Base-by-base conservation (phyloP, 83 land plant species). In the Picea engelmannii region DNA sequence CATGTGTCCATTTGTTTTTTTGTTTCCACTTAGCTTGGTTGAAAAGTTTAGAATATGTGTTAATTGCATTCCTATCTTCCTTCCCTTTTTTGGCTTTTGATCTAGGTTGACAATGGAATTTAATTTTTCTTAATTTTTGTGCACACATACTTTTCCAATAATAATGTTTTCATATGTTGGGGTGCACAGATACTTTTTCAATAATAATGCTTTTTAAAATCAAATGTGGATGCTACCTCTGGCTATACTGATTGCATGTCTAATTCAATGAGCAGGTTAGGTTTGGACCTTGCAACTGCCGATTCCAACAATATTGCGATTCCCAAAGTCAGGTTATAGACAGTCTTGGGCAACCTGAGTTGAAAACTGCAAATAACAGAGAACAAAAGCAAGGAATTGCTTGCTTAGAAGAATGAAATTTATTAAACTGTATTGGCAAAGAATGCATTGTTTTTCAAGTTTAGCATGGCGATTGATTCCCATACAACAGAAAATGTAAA, bases 291-390 rank as follows among this genome's bases (percentile, higher is more conserved):
- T 95, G 98, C 87, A 70, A 76, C 64, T 96, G 98, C 74, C 85
- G 79, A 38, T 96, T 86, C 74, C 80, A 84, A 55, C 89, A 91
- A 60, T 88, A 88, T 71, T 96, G 98, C 78, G 98, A 96, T 87
- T 96, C 98, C 63, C 95, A 92, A 62, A 83, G n/a, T 73, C 24
- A 73, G 47, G 25, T 9, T 20, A n/a, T 20, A 9, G 21, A 70
- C n/a, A 71, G 52, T 31, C 20, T 16, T 69, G 18, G 73, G 44
- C 23, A 73, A 73, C 4, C 6, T 20, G 42, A 44, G 52, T n/a
- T 20, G 23, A 73, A 73, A 52, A 52, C 58, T 52, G 13, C 58
- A 52, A 52, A 52, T 52, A 52, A 52, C 58, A 52, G 58, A 52
- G 58, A 52, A 11, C 58, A 52, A 52, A 52, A 52, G 58, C 58